Conservation (phyloP, 1,284 basidiomycete genomes). For the Ustilago xerochloae region DNA sequence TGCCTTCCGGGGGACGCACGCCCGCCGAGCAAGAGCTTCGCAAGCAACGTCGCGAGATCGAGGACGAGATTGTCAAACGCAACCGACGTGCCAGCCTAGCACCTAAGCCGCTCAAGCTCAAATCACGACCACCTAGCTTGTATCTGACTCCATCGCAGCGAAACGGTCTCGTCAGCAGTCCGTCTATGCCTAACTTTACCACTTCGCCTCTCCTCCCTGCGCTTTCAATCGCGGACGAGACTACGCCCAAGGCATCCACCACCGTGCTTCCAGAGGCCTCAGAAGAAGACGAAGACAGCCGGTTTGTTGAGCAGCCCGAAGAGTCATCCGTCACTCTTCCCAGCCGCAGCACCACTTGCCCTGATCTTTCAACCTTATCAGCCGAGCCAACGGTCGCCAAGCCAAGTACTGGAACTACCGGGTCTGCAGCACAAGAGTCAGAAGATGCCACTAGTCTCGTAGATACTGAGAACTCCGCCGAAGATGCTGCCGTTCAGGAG, state of each 20-base stretch:
- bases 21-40: constrained; percentile 21
- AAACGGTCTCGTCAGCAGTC: constrained; percentile 30
- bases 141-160: constrained; percentile 46
- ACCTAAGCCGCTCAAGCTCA: constrained; percentile 63
- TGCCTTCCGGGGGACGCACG: constrained; percentile 20
- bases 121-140: constrained; percentile 59
- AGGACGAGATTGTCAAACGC: constrained; percentile 54
- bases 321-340: constrained; percentile 8
- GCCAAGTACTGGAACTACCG: background rate
- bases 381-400: background rate
- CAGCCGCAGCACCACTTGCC: constrained; percentile 38
- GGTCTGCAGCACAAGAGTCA: background rate
- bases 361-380: constrained; percentile 11
- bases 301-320: constrained; percentile 1
- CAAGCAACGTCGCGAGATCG: constrained; percentile 42
- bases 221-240: constrained; percentile 22
- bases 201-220: constrained; percentile 12
- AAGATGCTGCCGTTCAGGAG: constrained; percentile 20
- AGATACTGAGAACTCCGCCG: background rate
- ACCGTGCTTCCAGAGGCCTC: constrained; percentile 8
- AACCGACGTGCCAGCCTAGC: constrained; percentile 51
- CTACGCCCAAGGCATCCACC: constrained; percentile 18
- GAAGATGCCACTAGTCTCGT: background rate
- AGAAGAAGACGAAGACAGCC: constrained; percentile 25
- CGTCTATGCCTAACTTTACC: constrained; percentile 40